Conservation (phyloP, 75 land plant genomes). For the Sequoia sempervirens region DNA sequence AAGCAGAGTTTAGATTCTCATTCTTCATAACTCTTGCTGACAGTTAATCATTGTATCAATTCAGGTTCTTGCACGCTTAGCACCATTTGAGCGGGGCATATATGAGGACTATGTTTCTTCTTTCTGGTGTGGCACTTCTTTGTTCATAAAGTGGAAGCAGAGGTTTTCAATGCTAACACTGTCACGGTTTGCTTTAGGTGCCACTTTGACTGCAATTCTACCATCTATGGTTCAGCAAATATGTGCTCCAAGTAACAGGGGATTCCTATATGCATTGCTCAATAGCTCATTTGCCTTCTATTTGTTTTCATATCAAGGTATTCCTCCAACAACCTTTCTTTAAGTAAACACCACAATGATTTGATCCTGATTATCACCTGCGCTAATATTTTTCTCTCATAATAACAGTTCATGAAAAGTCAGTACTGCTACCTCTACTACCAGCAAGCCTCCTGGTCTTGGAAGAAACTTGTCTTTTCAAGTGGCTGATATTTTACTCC, state of each 20-base stretch:
- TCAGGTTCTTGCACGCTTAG: constrained; percentile 86
- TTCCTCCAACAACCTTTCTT: not conserved
- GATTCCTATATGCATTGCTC: constrained; percentile 69
- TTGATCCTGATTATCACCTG: not conserved
- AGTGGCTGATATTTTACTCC: constrained; percentile 45
- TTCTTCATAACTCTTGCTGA: constrained; percentile 1
- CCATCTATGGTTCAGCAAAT: constrained; percentile 90
- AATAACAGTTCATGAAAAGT: constrained; percentile 95
- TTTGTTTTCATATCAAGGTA: constrained; percentile 95
- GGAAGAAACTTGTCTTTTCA: constrained; percentile 57
- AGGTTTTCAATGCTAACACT: constrained; percentile 42
- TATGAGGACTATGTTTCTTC: constrained; percentile 96
- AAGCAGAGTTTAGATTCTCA: not conserved
- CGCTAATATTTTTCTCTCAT: constrained; percentile 3
- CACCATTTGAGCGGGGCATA: constrained; percentile 88
- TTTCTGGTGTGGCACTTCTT: constrained; percentile 84
- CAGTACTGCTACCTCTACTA: constrained; percentile 80
- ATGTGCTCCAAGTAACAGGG: constrained; percentile 55
- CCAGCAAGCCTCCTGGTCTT: constrained; percentile 78
- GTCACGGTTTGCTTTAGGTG: constrained; percentile 47
- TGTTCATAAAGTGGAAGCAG: constrained; percentile 88
- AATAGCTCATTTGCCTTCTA: constrained; percentile 85
- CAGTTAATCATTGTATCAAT: not conserved
- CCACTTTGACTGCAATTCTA: constrained; percentile 51
- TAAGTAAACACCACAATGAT: constrained; percentile 3